These are phyloP conservation scores for Byssothecium circinans DNA, from an alignment of 2,329 filamentous ascomycete species.

Conservation along the genomic window DNA sequence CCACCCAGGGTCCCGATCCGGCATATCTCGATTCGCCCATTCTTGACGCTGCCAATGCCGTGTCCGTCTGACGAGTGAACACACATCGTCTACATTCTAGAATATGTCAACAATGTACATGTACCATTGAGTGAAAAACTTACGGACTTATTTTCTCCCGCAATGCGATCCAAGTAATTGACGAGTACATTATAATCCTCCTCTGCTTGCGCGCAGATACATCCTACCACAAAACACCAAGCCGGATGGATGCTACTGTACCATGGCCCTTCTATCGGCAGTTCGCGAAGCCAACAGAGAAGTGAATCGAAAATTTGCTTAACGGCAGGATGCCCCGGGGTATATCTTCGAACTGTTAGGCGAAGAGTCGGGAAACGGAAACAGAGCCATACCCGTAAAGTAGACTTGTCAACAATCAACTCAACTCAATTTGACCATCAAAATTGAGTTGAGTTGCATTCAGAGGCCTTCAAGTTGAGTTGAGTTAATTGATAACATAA, in stretches of 20 bases:
- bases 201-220: slow-evolving; percentile 1
- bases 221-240: neutral
- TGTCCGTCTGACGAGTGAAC: too few relatives aligned
- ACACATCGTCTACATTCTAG: too few relatives aligned
- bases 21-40: too few relatives aligned
- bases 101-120: neutral
- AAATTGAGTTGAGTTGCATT: too few relatives aligned
- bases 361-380: neutral
- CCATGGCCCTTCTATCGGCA: neutral
- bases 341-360: neutral
- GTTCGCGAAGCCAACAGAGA: neutral
- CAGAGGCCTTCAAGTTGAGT: too few relatives aligned
- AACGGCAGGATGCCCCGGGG: neutral
- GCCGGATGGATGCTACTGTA: neutral
- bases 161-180: neutral
- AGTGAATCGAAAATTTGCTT: neutral
- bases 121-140: neutral
- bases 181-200: neutral
- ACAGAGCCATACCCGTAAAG: neutral
- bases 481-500: too few relatives aligned
- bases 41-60: too few relatives aligned
- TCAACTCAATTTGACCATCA: too few relatives aligned
- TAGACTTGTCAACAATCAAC: too few relatives aligned
- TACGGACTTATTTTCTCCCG: neutral
- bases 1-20: too few relatives aligned